Percentiles rank a stretch among this genome's conserved stretches.
phyloP scores from a whole-genome alignment of 2,329 filamentous ascomycete genomes.

The Fusarium sp. region DNA sequence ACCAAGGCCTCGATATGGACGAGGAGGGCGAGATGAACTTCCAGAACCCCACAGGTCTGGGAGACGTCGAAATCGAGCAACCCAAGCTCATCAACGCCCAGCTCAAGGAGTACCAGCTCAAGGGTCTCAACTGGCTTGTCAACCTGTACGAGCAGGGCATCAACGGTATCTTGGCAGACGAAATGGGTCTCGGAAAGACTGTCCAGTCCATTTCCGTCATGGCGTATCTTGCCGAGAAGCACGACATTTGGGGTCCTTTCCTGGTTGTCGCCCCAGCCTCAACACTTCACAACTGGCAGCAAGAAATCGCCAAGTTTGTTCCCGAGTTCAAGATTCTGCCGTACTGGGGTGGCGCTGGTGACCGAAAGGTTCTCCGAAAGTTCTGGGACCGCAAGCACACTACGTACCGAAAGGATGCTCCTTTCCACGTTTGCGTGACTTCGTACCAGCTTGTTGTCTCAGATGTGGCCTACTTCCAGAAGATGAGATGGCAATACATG shows the following conservation, averaged over 20 bases:
- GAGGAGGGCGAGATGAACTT: constrained; percentile 99
- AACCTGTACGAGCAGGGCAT: constrained; percentile 99
- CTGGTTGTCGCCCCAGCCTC: constrained; percentile 96
- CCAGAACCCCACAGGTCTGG: constrained; percentile 95
- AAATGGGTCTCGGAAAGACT: constrained; percentile 99
- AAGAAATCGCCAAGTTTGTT: constrained; percentile 96
- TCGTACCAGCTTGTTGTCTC: constrained; percentile 98
- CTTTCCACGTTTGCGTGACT: constrained; percentile 96
- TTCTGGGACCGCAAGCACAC: constrained; percentile 99
- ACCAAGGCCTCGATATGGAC: constrained; percentile 75
- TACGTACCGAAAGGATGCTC: constrained; percentile 91
- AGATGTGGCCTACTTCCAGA: constrained; percentile 97
- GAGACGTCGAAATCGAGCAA: constrained; percentile 93
- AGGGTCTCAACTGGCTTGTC: constrained; percentile 99
- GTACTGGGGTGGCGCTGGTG: constrained; percentile 95
- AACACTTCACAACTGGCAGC: constrained; percentile 99
- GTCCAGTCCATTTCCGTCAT: constrained; percentile 99
- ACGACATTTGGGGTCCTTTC: constrained; percentile 99
- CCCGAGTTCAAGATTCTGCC: constrained; percentile 94
- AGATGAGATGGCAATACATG: constrained; percentile 99
- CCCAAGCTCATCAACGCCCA: constrained; percentile 93
- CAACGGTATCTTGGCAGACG: constrained; percentile 98
- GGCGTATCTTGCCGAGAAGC: constrained; percentile 96
- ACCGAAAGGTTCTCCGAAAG: constrained; percentile 95
- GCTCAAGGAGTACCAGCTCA: constrained; percentile 98